Evolutionary conservation across 2,329 filamentous ascomycete genomes (phyloP).

Genomic region (Tothia fuscella): DNA sequence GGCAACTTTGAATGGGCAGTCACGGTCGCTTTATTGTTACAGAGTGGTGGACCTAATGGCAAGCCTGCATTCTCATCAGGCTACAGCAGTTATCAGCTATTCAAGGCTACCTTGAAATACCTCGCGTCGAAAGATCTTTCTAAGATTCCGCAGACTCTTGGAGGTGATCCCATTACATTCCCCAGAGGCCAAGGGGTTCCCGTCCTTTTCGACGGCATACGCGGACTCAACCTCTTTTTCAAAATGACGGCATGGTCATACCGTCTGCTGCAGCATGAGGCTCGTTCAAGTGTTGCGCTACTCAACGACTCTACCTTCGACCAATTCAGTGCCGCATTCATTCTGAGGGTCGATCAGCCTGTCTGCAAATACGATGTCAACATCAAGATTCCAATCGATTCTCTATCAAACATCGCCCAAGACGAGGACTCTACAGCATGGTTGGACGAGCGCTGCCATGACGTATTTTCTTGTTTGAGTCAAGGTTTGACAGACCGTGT

Average conservation of each 20-base stretch:
- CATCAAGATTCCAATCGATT: conserved; percentile 22
- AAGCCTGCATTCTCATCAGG: conserved; percentile 62
- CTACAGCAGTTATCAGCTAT: conserved; percentile 83
- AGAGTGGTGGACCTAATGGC: conserved; percentile 62
- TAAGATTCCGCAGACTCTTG: conserved; percentile 45
- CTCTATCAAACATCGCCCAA: not conserved
- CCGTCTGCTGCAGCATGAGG: conserved; percentile 57
- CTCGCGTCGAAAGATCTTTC: conserved; percentile 61
- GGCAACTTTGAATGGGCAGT: conserved; percentile 84
- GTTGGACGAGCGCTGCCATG: conserved; percentile 33
- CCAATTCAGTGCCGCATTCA: conserved; percentile 78
- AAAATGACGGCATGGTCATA: conserved; percentile 89
- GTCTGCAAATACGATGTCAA: conserved; percentile 44
- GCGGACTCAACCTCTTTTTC: conserved; percentile 71
- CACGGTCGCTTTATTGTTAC: conserved; percentile 68
- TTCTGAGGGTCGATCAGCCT: conserved; percentile 43
- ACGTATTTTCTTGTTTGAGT: conserved; percentile 52
- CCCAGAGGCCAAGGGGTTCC: conserved; percentile 41
- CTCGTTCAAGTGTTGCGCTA: conserved; percentile 59
- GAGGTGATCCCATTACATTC: conserved; percentile 24
- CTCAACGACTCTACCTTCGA: conserved; percentile 63
- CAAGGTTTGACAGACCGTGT: conserved; percentile 66
- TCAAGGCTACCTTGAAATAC: conserved; percentile 89
- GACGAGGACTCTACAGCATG: conserved; percentile 17
- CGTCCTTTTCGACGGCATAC: conserved; percentile 63